Evolutionary conservation across 2,329 filamentous ascomycete species (phyloP).

Genomic region (Cytospora piceae): DNA sequence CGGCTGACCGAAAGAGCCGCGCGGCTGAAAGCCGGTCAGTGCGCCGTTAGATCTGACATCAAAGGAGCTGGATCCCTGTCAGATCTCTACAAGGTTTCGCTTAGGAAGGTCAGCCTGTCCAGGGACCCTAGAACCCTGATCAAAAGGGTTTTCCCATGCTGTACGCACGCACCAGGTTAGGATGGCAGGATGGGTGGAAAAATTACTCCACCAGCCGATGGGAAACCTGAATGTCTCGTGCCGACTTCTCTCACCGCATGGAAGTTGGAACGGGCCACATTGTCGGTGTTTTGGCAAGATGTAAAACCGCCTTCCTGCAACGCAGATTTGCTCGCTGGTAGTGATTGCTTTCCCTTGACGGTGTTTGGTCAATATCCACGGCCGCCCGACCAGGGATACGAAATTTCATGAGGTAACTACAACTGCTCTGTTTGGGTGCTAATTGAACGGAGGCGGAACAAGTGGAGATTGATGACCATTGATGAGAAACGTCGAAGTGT

Average conservation of each 20-base stretch:
- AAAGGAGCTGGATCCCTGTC: conserved; percentile 12
- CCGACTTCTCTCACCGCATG: not conserved
- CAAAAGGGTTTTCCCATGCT: not conserved
- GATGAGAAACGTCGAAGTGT: conserved; percentile 1
- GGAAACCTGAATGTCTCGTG: not conserved
- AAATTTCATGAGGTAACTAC: conserved; percentile 27
- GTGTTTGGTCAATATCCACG: conserved; percentile 14
- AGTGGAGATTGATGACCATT: conserved; percentile 21
- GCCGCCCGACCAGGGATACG: conserved; percentile 5
- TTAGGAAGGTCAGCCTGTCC: not conserved
- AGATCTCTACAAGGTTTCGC: conserved; percentile 12
- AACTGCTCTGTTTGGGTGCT: conserved; percentile 26
- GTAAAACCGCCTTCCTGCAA: conserved; percentile 13
- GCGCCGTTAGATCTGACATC: conserved; percentile 15
- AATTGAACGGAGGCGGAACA: conserved; percentile 4
- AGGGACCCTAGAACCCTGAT: not conserved
- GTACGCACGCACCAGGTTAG: no score
- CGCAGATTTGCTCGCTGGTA: conserved; percentile 23
- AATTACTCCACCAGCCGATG: not conserved
- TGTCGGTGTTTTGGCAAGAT: not conserved
- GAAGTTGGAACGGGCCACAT: not conserved
- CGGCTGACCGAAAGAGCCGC: conserved; percentile 18
- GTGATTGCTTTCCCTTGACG: conserved; percentile 7
- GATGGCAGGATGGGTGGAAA: not conserved
- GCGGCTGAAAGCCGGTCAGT: conserved; percentile 13